Evolutionary conservation across 257 asterid genomes (phyloP).

Genomic region (Henckelia pumila): DNA sequence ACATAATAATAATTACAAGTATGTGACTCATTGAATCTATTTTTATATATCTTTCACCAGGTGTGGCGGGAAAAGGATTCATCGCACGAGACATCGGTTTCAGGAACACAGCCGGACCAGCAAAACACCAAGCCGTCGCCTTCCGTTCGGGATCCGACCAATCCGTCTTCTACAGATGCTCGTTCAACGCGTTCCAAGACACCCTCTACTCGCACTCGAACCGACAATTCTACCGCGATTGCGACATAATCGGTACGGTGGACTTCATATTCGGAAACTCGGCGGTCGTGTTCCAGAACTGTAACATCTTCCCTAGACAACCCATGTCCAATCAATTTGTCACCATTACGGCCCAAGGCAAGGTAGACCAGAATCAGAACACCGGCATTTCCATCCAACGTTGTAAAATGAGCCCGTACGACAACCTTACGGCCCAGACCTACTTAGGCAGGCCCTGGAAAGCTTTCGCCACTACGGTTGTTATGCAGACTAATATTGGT

Average conservation of each 20-base stretch:
- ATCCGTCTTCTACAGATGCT: constrained; percentile 64
- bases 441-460: constrained; percentile 90
- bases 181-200: constrained; percentile 75
- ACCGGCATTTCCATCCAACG: constrained; percentile 70
- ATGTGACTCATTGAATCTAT: no score
- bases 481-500: constrained; percentile 54
- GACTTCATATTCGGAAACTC: constrained; percentile 86
- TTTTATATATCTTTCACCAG: constrained; percentile 27
- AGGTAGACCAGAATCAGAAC: constrained; percentile 71
- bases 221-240: constrained; percentile 83
- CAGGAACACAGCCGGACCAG: constrained; percentile 74
- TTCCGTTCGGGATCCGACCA: constrained; percentile 67
- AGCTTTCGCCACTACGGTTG: constrained; percentile 52
- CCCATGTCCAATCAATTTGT: constrained; percentile 68
- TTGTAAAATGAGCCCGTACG: constrained; percentile 49
- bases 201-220: constrained; percentile 79
- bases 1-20: no score
- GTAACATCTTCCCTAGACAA: constrained; percentile 73
- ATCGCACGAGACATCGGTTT: constrained; percentile 64
- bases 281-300: constrained; percentile 63
- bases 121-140: constrained; percentile 87
- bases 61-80: constrained; percentile 66
- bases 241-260: constrained; percentile 71
- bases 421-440: constrained; percentile 43
- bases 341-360: constrained; percentile 88